A percentile compares a stretch with the other conserved stretches of the same genome.
Evolutionary conservation across 129 eudicot species (phyloP).

Genomic region (Smallanthus sonchifolius): DNA sequence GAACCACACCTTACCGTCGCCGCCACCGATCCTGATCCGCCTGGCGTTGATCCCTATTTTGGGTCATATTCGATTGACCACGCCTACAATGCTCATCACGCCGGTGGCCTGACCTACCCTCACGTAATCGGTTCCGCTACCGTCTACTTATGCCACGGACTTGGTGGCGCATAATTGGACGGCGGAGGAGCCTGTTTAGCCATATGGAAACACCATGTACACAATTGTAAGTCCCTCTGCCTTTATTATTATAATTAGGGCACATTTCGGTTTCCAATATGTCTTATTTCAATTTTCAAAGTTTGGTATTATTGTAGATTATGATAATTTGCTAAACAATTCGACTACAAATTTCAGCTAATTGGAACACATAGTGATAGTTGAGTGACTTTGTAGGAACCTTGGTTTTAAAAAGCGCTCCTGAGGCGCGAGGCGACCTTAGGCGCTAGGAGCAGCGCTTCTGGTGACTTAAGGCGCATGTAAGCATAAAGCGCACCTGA

Average conservation of each 20-base stretch:
- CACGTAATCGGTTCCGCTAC: constrained; percentile 22
- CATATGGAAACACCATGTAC: constrained; percentile 16
- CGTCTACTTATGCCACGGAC: constrained; percentile 24
- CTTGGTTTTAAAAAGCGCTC: too few species aligned
- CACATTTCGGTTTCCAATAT: not conserved
- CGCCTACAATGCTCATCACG: not conserved
- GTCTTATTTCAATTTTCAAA: not conserved
- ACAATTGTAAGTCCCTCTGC: constrained; percentile 14
- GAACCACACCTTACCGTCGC: not conserved
- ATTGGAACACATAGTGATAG: too few species aligned
- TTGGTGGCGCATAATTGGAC: constrained; percentile 25
- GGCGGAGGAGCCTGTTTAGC: constrained; percentile 1
- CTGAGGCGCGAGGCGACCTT: too few species aligned
- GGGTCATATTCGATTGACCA: constrained; percentile 17
- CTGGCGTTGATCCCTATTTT: constrained; percentile 31
- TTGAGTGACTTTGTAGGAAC: too few species aligned
- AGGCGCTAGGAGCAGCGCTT: too few species aligned
- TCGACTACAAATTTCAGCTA: not conserved
- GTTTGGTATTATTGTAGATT: not conserved
- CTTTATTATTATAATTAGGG: not conserved
- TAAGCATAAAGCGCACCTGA: too few species aligned
- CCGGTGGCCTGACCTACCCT: constrained; percentile 23
- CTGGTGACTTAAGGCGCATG: too few species aligned
- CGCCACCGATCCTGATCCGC: constrained; percentile 21
- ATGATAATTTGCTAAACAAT: not conserved